Base-by-base conservation (phyloP, 2,329 filamentous ascomycete species). In the Claviceps maximensis region DNA sequence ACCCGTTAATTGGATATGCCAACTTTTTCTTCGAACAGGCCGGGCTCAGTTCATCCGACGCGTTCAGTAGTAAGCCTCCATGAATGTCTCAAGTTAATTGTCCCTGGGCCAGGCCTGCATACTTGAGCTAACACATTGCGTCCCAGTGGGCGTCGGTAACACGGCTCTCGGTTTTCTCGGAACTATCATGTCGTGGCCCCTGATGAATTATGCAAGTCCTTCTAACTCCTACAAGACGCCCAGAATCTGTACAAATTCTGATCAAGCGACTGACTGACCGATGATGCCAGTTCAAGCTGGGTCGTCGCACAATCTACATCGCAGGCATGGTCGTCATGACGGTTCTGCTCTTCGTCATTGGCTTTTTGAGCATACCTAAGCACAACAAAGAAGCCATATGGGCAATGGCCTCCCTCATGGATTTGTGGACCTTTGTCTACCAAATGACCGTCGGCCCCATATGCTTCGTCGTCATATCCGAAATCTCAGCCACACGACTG, bases 1-100 rank as follows among this genome's bases (percentile, higher is more conserved):
- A 81, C 56, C 79, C 81, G 15, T 76, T 85, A 57, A 79, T 82
- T 48, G 78, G 78, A 53, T 86, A 83, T 57, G 80, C 78, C 1
- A 83, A 59, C 40, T 69, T 66, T 54, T 69, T 68, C 48, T 68
- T 68, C 42, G 62, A 65, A 47, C 65, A 66, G 47, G 65, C 65
- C 13, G 66, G 66, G 4, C 53, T 60, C n/a, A 53, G 52, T 23
- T 55, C 58, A n/a, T 53, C 54, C 3, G 57, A 62, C 19, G 54
- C 60, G 1, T 62, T 62, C 25, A 53, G 49, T 21, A 62, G 58
- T 60, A 33, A 52, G 58, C 47, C 13, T 21, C 10, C 10, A 12
- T 49, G 19, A 2, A 7, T 31, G 15, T 17, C 42, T 4, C 45
- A 6, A 15, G n/a, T 4, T 31, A 8, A 19, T 25, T n/a, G 13